Conservation (phyloP, 139 green algal genomes). For the Diplosphaera chodatii region DNA sequence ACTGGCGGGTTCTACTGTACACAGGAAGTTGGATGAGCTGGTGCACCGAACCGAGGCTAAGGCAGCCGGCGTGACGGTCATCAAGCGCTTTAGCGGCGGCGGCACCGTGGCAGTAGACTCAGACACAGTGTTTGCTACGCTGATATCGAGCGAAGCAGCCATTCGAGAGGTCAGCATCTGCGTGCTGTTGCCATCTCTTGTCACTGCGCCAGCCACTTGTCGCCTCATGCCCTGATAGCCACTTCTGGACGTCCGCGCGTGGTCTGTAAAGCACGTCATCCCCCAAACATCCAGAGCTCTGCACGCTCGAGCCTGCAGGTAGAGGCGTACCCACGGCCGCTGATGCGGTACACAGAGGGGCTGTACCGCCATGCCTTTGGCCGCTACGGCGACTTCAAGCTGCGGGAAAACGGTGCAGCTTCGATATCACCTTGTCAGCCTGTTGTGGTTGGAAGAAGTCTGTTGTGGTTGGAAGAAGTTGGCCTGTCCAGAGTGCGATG, state of each 20-base stretch:
- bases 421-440: background rate
- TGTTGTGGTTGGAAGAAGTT: no score
- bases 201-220: no score
- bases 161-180: no score
- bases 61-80: constrained; percentile 45
- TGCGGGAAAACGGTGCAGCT: constrained; percentile 71
- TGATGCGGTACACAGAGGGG: constrained; percentile 88
- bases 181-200: no score
- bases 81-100: constrained; percentile 89
- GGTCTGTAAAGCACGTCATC: no score
- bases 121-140: constrained; percentile 58
- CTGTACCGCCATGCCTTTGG: constrained; percentile 73
- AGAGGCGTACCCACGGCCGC: constrained; percentile 64
- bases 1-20: no score
- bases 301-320: no score
- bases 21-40: constrained; percentile 73
- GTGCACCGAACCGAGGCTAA: constrained; percentile 52
- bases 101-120: constrained; percentile 94
- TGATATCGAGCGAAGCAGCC: constrained; percentile 7
- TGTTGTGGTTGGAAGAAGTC: no score
- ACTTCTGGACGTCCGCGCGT: no score
- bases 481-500: background rate
- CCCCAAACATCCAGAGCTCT: no score
- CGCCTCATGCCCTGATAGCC: no score
- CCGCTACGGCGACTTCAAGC: constrained; percentile 43